Evolutionary conservation across 495 filamentous ascomycete genomes (phyloP), one percentile per base, ranked within the genome.

Genomic region (Elaphomyces granulatus): DNA sequence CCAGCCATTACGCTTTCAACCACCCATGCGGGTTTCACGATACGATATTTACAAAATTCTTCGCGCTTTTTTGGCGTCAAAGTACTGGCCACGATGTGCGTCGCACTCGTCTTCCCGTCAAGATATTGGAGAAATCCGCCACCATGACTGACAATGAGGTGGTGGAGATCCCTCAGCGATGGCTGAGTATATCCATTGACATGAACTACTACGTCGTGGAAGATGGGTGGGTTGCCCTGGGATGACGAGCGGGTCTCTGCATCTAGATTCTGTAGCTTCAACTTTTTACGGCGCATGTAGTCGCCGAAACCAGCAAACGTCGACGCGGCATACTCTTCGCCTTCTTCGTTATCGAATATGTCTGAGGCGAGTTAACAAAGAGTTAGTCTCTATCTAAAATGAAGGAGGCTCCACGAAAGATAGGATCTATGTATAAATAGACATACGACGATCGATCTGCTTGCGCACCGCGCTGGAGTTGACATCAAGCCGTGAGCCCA

Each of bases 11-110:
- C 72, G 52, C 86, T 92, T 43, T 96, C 90, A 8, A 83, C 78
- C 2, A 96, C 71, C 90, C 90, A 98, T 37, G 87, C 80, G n/a
- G 90, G 90, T 58, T 87, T 93, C 45, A 94, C 90, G 17, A 98
- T 83, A 20, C 85, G 77, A 51, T 94, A 96, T 41, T 72, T 75
- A 15, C 61, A 66, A 45, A 92, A 94, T 44, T 95, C 90, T 21
- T 83, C 75, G 20, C 74, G 71, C 53, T 98, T 98, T 66, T 94
- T 96, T 0, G 83, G 83, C 2, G 90, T 88, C 23, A 98, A 68
- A 39, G 75, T 78, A 34, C 81, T 85, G 3, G 88, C 86, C 50
- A 98, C 86, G 49, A 98, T 92, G 56, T 96, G 92, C 2, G 90
- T 98, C 0, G 86, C 85, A 48, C 75, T 74, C 0, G 87, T 95